A percentile compares a stretch with the other conserved stretches of the same genome.
Conservation (phyloP, 2,329 filamentous ascomycete species). For the Septoria petroselini region DNA sequence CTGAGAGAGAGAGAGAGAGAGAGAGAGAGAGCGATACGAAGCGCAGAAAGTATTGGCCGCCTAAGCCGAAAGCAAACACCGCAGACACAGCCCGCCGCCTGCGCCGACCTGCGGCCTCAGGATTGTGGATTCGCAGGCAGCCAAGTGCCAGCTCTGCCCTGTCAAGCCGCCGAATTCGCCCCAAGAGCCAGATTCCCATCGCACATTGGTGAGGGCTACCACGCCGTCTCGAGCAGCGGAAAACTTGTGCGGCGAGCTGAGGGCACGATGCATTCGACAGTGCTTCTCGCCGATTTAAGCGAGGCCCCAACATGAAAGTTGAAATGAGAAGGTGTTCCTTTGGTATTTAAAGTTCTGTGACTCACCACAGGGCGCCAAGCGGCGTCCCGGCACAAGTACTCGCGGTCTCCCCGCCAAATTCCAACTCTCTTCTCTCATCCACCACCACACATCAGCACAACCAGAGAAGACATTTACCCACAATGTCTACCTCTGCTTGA, state of each 20-base stretch:
- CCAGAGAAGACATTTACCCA: slow-evolving; percentile 31
- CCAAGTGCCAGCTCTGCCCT: slow-evolving; percentile 8
- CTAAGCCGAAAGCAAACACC: slow-evolving; percentile 7
- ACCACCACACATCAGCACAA: slow-evolving; percentile 22
- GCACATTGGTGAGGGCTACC: background rate
- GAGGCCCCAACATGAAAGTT: background rate
- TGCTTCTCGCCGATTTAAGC: background rate
- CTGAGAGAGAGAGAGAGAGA: too few relatives aligned
- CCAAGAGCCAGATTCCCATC: background rate
- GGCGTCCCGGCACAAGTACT: background rate
- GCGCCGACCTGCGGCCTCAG: slow-evolving; percentile 12
- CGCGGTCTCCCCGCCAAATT: slow-evolving; percentile 1
- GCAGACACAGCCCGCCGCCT: slow-evolving; percentile 3
- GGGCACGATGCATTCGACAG: background rate
- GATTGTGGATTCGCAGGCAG: slow-evolving; percentile 1
- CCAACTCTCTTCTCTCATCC: slow-evolving; percentile 16
- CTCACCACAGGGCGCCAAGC: background rate
- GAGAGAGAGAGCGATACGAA: slow-evolving; percentile 1
- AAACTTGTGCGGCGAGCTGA: background rate
- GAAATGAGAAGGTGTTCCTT: background rate
- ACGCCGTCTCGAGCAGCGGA: background rate
- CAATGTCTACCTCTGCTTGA: slow-evolving; percentile 37
- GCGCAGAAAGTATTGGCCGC: background rate
- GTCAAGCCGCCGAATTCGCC: background rate
- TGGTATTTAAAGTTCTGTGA: background rate